Percentiles rank a stretch among this genome's conserved stretches.
Evolutionary conservation across 2,329 filamentous ascomycete genomes (phyloP).

Genomic region (Penicillium oxalicum): DNA sequence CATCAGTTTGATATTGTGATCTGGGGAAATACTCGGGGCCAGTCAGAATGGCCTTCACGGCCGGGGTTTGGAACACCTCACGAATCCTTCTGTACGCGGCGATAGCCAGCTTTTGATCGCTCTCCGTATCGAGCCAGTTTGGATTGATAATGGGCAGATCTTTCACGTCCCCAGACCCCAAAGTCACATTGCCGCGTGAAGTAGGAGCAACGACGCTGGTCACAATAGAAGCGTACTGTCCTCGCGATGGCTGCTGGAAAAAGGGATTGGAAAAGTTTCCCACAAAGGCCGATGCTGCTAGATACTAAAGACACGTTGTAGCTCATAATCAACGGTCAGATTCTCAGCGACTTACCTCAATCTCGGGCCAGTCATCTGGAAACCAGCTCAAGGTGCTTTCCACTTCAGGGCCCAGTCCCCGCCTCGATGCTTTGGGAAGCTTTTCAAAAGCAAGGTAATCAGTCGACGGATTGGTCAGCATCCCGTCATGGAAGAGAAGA

Average conservation of each 20-base stretch:
- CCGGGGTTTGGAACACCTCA: slow-evolving; percentile 27
- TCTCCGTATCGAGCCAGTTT: slow-evolving; percentile 41
- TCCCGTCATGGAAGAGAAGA: slow-evolving; percentile 15
- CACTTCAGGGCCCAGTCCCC: slow-evolving; percentile 13
- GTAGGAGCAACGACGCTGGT: slow-evolving; percentile 30
- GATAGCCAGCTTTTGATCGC: slow-evolving; percentile 43
- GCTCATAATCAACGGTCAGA: neutral
- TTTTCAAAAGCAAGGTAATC: slow-evolving; percentile 33
- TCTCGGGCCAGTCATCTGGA: slow-evolving; percentile 35
- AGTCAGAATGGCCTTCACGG: slow-evolving; percentile 25
- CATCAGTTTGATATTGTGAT: slow-evolving; percentile 35
- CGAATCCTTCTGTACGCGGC: slow-evolving; percentile 41
- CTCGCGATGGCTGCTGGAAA: slow-evolving; percentile 17
- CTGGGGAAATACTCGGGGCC: slow-evolving; percentile 39
- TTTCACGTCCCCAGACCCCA: slow-evolving; percentile 25
- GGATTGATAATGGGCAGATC: slow-evolving; percentile 43
- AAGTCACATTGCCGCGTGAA: slow-evolving; percentile 44
- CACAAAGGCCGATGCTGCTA: slow-evolving; percentile 23
- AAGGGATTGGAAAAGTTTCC: slow-evolving; percentile 25
- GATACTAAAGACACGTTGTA: slow-evolving; percentile 15
- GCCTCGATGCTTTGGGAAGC: slow-evolving; percentile 19
- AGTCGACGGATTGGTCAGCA: slow-evolving; percentile 24
- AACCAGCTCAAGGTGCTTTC: slow-evolving; percentile 24
- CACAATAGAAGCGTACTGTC: slow-evolving; percentile 26
- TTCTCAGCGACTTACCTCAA: slow-evolving; percentile 23